Evolutionary conservation across 192 early-diverging fungal species (phyloP), one percentile per base, ranked within the genome.

Genomic region (Coemansia sp.): DNA sequence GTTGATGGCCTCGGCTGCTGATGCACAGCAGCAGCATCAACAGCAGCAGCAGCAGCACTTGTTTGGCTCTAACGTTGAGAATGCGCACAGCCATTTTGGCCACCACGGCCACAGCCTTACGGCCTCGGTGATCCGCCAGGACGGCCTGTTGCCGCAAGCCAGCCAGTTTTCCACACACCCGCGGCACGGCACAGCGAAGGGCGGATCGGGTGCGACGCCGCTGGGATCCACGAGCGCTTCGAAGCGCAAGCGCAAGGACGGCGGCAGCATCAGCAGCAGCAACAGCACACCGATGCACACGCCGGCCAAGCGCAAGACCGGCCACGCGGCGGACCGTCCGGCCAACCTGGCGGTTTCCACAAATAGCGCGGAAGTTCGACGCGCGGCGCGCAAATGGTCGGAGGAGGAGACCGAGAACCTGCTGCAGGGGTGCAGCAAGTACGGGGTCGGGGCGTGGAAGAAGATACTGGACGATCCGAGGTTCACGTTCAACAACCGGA

Each of bases 361-460:
- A 17, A 13, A 59, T 7, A 25, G 25, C 41, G 39, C 51, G 32
- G 81, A 83, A 45, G 54, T 58, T 0, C 76, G 81, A 3, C 73
- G 81, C 3, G 67, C 69, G n/a, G 76, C 81, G 16, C 76, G 81
- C 58, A 78, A 79, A 46, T 84, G 81, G 81, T 62, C 81, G 0
- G 81, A 84, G 1, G 72, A 79, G 16, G 81, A 84, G 58, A 76
- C 81, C 1, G 70, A 79, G 5, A 77, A 74, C 20, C 60, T 84
- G 48, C 62, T 84, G 4, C 55, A 67, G 11, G 81, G 81, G 0
- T 84, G 81, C 61, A 65, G 64, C 61, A 78, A 79, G 37, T 79
- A 84, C 55, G 81, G 81, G 0, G 76, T 84, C 5, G 81, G 81
- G 0, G 81, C 81, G 22, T 84, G 81, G 81, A 84, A 84, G 68